Conservation (phyloP, 768 basidiomycete species). For the Rhizopogon rudus region DNA sequence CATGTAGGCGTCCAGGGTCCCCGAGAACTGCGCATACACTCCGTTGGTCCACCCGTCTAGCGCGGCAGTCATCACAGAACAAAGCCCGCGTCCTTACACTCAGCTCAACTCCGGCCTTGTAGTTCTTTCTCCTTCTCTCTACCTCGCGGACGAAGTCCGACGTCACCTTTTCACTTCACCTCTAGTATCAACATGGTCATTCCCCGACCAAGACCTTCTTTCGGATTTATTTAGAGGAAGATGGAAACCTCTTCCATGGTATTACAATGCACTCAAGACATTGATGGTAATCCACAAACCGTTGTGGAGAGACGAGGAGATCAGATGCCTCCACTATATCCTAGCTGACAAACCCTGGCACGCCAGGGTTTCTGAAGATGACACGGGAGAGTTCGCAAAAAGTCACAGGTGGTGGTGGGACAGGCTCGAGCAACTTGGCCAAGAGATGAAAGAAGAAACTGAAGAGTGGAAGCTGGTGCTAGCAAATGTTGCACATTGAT, state of each 20-base stretch:
- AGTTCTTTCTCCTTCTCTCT: conserved; percentile 69
- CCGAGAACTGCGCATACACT: conserved; percentile 87
- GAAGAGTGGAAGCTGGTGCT: conserved; percentile 48
- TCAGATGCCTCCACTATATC: conserved; percentile 86
- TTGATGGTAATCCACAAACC: conserved; percentile 62
- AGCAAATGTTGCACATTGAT: conserved; percentile 37
- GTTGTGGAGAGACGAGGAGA: conserved; percentile 83
- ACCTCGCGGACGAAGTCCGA: conserved; percentile 48
- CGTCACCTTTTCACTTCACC: conserved; percentile 41
- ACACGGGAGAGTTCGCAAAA: conserved; percentile 45
- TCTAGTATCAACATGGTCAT: conserved; percentile 51
- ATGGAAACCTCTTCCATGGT: conserved; percentile 80
- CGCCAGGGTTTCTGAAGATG: conserved; percentile 36
- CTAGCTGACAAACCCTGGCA: conserved; percentile 86
- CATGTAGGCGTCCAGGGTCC: conserved; percentile 52
- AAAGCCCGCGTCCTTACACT: conserved; percentile 68
- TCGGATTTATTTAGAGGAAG: conserved; percentile 71
- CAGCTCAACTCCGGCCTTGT: conserved; percentile 90
- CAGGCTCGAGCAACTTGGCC: conserved; percentile 38
- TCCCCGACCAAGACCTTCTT: conserved; percentile 93
- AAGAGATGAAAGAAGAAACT: conserved; percentile 41
- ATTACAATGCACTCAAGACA: conserved; percentile 93
- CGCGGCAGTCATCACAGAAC: conserved; percentile 33
- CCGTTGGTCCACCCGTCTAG: conserved; percentile 42
- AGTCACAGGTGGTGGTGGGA: conserved; percentile 82